phyloP scores from a whole-genome alignment of 1,139 yeast species.

The Geotrichum cucujoidarum region DNA sequence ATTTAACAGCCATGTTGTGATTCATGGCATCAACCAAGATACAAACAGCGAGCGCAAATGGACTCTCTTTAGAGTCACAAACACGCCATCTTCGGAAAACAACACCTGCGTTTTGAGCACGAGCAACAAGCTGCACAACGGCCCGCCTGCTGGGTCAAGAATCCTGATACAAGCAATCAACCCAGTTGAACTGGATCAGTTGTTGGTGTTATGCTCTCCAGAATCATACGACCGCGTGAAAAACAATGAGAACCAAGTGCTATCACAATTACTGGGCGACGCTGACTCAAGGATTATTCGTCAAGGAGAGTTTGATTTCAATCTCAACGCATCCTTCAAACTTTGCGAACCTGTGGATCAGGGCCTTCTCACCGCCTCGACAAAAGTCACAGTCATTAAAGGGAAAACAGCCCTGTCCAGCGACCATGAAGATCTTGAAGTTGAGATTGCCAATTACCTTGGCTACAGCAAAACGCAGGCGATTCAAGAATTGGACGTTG shows the following conservation, averaged over 20 bases:
- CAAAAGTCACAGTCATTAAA: constrained; percentile 53
- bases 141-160: constrained; percentile 11
- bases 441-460: constrained; percentile 31
- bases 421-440: constrained; percentile 22
- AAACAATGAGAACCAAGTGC: constrained; percentile 15
- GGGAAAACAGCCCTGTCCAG: constrained; percentile 20
- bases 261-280: constrained; percentile 13
- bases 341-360: constrained; percentile 72
- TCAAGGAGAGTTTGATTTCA: constrained; percentile 30
- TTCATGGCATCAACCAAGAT: constrained; percentile 10
- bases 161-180: constrained; percentile 12
- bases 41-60: constrained; percentile 3
- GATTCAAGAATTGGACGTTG: constrained; percentile 22
- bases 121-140: constrained; percentile 7
- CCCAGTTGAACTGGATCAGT: constrained; percentile 22
- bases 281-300: constrained; percentile 26
- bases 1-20: neutral
- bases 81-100: neutral
- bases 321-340: constrained; percentile 36
- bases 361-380: constrained; percentile 46
- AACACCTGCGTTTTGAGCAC: constrained; percentile 2
- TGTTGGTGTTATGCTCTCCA: constrained; percentile 26
- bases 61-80: constrained; percentile 10
- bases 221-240: constrained; percentile 24
- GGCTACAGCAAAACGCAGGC: constrained; percentile 17